These are phyloP conservation scores for Daldinia vernicosa DNA, from an alignment of 495 filamentous ascomycete genomes.

Conservation along the genomic window DNA sequence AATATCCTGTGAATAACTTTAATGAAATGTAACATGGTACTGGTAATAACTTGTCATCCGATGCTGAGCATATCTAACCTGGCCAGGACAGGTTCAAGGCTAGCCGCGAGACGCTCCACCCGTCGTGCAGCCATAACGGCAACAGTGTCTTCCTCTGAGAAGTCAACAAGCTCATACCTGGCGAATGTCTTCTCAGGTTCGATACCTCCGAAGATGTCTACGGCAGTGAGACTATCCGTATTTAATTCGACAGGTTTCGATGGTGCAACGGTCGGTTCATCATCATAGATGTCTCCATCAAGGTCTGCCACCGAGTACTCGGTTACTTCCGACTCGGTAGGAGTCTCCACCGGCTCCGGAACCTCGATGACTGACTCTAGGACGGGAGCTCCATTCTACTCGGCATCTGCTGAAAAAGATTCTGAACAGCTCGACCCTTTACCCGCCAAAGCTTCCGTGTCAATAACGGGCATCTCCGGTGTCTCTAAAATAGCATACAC, in stretches of 20 bases:
- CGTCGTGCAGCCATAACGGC: slow-evolving; percentile 50
- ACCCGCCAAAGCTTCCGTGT: slow-evolving; percentile 69
- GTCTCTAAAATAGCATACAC: slow-evolving; percentile 84
- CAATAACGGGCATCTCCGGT: slow-evolving; percentile 73
- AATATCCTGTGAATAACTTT: not conserved
- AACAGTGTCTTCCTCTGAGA: slow-evolving; percentile 56
- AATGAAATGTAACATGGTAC: not conserved
- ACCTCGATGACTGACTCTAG: slow-evolving; percentile 56
- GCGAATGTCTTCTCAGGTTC: slow-evolving; percentile 65
- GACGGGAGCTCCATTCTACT: slow-evolving; percentile 54
- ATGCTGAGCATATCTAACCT: slow-evolving; percentile 52
- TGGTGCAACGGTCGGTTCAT: slow-evolving; percentile 52
- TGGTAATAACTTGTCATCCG: slow-evolving; percentile 44
- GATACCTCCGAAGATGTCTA: slow-evolving; percentile 64
- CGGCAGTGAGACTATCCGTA: slow-evolving; percentile 45
- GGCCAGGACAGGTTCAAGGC: slow-evolving; percentile 51
- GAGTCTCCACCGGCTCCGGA: slow-evolving; percentile 43
- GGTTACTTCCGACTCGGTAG: slow-evolving; percentile 61
- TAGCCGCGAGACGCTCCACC: slow-evolving; percentile 53
- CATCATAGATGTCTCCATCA: slow-evolving; percentile 48
- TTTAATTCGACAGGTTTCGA: slow-evolving; percentile 44
- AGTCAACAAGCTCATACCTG: slow-evolving; percentile 65
- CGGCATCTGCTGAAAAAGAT: slow-evolving; percentile 58
- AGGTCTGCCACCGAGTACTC: slow-evolving; percentile 22
- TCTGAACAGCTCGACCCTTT: slow-evolving; percentile 65